Base-by-base conservation (phyloP, 2,329 filamentous ascomycete species). In the Neofusicoccum kwambonambiense region DNA sequence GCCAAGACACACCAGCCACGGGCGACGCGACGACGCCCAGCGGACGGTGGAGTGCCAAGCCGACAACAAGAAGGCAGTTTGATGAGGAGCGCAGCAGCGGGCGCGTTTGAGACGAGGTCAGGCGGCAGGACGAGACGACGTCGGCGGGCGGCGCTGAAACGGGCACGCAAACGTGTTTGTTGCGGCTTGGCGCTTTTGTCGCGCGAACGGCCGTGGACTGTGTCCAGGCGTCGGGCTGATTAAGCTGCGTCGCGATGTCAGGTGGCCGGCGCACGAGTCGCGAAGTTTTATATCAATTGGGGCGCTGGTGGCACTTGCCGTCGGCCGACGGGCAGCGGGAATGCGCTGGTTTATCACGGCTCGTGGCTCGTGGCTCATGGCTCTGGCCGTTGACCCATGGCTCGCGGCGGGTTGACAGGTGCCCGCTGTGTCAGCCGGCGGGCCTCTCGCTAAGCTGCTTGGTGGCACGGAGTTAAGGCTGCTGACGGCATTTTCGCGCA, bases 391-490 rank as follows among this genome's bases (percentile, higher is more conserved):
- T 31, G 4, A 31, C 27, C 27, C 27, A 31, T 31, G 27, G 27
- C 27, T 5, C 27, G 27, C 27, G 27, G 27, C 27, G 27, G 6
- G 6, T 31, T 31, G 27, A 31, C 27, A 56, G 22, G 13, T 56
- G 52, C 52, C 52, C 54, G 54, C 54, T 58, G 41, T 44, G 54
- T 58, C 39, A 58, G 54, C 54, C 31, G 54, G 54, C 54, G 54
- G 42, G 41, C 56, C 27, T 37, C 31, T 60, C 56, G 56, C 56
- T 60, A 60, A 60, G 56, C 56, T 34, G 27, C 19, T 45, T 42
- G 15, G 56, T 47, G 56, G 41, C 9, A 60, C 56, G 56, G 27
- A 47, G 56, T 60, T 47, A 60, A 47, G 56, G 27, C 56, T 60
- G 56, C 56, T 60, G 56, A 60, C 56, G 34, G 52, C 52, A 11